Conservation (phyloP, 2,329 filamentous ascomycete genomes). For the Didymella pinodella region DNA sequence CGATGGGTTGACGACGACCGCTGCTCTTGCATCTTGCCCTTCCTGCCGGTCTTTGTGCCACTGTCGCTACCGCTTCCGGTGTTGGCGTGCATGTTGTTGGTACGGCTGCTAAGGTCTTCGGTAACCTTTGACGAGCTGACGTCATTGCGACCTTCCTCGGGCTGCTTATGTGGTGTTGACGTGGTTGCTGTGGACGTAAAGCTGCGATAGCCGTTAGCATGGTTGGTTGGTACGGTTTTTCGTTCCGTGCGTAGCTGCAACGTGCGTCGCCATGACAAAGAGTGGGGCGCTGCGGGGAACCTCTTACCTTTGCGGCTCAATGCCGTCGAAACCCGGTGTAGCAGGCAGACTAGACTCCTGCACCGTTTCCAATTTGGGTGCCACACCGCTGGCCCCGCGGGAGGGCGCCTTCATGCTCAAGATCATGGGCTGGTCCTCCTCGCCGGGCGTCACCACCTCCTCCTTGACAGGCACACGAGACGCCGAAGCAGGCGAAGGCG, state of each 20-base stretch:
- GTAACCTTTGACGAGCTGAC: constrained; percentile 57
- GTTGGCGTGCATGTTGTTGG: constrained; percentile 44
- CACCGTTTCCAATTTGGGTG: constrained; percentile 82
- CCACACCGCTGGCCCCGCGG: constrained; percentile 65
- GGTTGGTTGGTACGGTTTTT: constrained; percentile 30
- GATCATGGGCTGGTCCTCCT: constrained; percentile 49
- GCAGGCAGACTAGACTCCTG: constrained; percentile 82
- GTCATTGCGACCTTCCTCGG: constrained; percentile 54
- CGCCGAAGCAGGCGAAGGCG: constrained; percentile 47
- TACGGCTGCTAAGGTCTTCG: constrained; percentile 55
- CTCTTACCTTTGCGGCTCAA: constrained; percentile 42
- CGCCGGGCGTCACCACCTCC: constrained; percentile 42
- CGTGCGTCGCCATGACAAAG: constrained; percentile 40
- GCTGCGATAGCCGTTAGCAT: constrained; percentile 35
- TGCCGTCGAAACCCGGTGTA: constrained; percentile 64
- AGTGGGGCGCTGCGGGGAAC: constrained; percentile 42
- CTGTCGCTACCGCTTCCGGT: constrained; percentile 73
- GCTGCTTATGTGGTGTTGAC: constrained; percentile 32
- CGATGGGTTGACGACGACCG: constrained; percentile 53
- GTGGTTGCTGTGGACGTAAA: constrained; percentile 28
- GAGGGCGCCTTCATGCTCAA: constrained; percentile 51
- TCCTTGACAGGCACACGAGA: constrained; percentile 40
- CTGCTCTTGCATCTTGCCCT: constrained; percentile 55
- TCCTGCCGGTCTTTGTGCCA: constrained; percentile 48
- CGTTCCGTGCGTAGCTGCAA: constrained; percentile 26